Conservation (phyloP, 768 basidiomycete species). For the Leccinum rimulosum region DNA sequence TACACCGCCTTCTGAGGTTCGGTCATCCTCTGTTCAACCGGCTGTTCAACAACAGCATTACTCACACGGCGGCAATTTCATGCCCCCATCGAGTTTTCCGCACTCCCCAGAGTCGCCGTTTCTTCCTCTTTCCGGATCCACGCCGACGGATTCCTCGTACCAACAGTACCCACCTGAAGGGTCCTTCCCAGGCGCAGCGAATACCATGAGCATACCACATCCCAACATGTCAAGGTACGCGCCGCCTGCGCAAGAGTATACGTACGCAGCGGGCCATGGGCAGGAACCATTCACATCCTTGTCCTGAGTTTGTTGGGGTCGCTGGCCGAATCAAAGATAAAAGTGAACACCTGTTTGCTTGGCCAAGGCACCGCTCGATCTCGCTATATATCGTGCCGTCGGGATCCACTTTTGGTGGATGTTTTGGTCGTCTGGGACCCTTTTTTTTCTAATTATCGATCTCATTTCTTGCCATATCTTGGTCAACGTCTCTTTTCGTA, state of each 20-base stretch:
- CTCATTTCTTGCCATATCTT: constrained; percentile 16
- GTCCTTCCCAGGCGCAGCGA: constrained; percentile 13
- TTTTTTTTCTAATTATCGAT: constrained; percentile 4
- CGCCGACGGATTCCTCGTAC: constrained; percentile 14
- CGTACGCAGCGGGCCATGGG: constrained; percentile 20
- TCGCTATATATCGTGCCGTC: constrained; percentile 6
- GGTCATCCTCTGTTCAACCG: constrained; percentile 15
- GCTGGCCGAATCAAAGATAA: neutral
- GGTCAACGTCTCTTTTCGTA: constrained; percentile 7
- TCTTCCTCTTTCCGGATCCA: constrained; percentile 10
- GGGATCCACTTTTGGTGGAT: constrained; percentile 6
- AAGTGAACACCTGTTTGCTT: constrained; percentile 1
- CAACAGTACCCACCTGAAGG: constrained; percentile 20
- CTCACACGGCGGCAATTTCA: constrained; percentile 12
- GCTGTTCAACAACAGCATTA: constrained; percentile 19
- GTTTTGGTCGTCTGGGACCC: constrained; percentile 1
- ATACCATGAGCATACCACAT: constrained; percentile 15
- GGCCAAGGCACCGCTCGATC: neutral
- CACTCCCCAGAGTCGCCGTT: constrained; percentile 18
- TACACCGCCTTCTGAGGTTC: constrained; percentile 17
- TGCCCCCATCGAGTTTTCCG: constrained; percentile 11
- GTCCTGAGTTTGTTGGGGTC: constrained; percentile 8
- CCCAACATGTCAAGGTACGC: constrained; percentile 16
- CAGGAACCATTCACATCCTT: constrained; percentile 25
- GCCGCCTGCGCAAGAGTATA: constrained; percentile 20